Conservation (phyloP, 192 early-diverging fungal genomes). For the Glomus cerebriforme region DNA sequence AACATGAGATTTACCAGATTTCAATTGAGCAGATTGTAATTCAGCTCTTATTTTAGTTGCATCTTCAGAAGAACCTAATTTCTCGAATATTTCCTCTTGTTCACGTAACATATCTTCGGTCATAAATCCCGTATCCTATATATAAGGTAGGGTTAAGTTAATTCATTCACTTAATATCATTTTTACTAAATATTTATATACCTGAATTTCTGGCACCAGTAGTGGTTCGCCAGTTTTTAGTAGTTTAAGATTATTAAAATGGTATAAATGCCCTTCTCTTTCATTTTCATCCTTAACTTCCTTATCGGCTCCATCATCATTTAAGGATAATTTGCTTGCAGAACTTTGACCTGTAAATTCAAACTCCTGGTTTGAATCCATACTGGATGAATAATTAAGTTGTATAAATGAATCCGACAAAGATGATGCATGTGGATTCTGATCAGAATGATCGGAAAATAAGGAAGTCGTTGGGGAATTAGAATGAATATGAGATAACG, state of each 20-base stretch:
- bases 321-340: neutral
- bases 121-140: conserved; percentile 71
- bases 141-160: conserved; percentile 30
- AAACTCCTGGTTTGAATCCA: conserved; percentile 42
- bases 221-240: conserved; percentile 62
- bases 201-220: conserved; percentile 71
- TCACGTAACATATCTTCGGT: conserved; percentile 89
- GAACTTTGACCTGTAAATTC: conserved; percentile 32
- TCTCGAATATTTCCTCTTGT: conserved; percentile 77
- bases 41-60: conserved; percentile 73
- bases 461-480: conserved; percentile 31
- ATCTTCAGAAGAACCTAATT: conserved; percentile 70
- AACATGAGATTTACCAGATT: conserved; percentile 52
- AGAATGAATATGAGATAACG: neutral
- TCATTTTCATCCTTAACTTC: conserved; percentile 44
- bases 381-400: conserved; percentile 51
- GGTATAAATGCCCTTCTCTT: conserved; percentile 54
- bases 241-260: conserved; percentile 48
- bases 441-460: conserved; percentile 35
- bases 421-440: conserved; percentile 32
- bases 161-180: neutral
- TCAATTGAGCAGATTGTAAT: conserved; percentile 75
- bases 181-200: conserved; percentile 22
- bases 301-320: conserved; percentile 29
- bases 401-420: conserved; percentile 56